phyloP scores from a whole-genome alignment of 768 basidiomycete genomes.

The Leccinum disarticulatum region DNA sequence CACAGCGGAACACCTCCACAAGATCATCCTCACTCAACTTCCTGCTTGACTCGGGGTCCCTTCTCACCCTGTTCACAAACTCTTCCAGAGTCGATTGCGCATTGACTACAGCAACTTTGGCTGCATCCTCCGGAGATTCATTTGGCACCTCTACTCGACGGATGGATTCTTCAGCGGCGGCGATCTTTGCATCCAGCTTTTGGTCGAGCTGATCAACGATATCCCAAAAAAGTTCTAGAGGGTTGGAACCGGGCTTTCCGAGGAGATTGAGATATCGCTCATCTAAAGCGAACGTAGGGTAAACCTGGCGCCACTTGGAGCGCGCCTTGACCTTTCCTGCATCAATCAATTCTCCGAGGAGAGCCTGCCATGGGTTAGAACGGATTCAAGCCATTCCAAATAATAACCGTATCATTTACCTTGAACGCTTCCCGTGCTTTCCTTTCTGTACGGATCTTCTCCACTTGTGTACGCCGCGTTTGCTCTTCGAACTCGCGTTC shows the following conservation, averaged over 20 bases:
- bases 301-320: constrained; percentile 90
- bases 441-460: constrained; percentile 80
- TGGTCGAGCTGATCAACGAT: constrained; percentile 84
- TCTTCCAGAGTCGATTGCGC: constrained; percentile 67
- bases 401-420: constrained; percentile 38
- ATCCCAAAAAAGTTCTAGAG: constrained; percentile 97
- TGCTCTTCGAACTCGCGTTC: constrained; percentile 93
- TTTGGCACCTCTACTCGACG: constrained; percentile 39
- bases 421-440: constrained; percentile 92
- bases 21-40: constrained; percentile 54
- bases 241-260: constrained; percentile 92
- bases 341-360: constrained; percentile 70
- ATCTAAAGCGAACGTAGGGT: constrained; percentile 74
- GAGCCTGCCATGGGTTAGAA: constrained; percentile 42
- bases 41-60: constrained; percentile 51
- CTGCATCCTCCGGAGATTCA: constrained; percentile 31
- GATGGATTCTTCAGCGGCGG: constrained; percentile 62
- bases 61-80: constrained; percentile 57
- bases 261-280: constrained; percentile 84
- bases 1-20: constrained; percentile 59
- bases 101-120: constrained; percentile 39
- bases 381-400: background rate
- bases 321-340: constrained; percentile 71
- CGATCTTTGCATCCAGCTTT: constrained; percentile 75
- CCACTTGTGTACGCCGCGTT: constrained; percentile 73